These are phyloP conservation scores for Leishmania aethiopica DNA, from an alignment of 208 protist species.

Conservation along the genomic window DNA sequence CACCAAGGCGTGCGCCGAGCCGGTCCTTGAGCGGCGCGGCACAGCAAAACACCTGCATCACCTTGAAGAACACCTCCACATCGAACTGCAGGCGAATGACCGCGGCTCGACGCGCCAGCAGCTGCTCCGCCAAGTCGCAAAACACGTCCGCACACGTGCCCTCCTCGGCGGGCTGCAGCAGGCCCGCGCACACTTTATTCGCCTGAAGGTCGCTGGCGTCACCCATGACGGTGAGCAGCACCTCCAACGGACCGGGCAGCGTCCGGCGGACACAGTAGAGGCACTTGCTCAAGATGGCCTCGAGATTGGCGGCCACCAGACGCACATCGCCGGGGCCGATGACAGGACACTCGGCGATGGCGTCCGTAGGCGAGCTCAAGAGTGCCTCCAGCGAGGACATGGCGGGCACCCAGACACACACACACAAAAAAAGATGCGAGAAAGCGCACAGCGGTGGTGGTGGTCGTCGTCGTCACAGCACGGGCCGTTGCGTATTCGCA, in stretches of 20 bases:
- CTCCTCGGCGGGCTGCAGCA: conserved; percentile 44
- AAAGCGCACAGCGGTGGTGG: not conserved
- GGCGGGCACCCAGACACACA: not conserved
- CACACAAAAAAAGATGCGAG: not conserved
- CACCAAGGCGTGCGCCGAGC: conserved; percentile 42
- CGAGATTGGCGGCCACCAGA: conserved; percentile 42
- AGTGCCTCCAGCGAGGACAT: conserved; percentile 55
- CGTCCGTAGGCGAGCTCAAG: conserved; percentile 52
- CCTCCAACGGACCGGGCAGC: conserved; percentile 47
- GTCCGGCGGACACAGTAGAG: conserved; percentile 62
- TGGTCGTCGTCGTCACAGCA: not conserved
- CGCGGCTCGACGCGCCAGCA: conserved; percentile 42
- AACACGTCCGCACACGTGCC: conserved; percentile 53
- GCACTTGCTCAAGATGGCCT: conserved; percentile 64
- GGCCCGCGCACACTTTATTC: conserved; percentile 29
- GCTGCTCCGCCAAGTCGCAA: conserved; percentile 34
- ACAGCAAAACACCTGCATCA: conserved; percentile 62
- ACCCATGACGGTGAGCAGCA: conserved; percentile 52
- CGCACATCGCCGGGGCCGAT: conserved; percentile 39
- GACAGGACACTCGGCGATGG: conserved; percentile 39
- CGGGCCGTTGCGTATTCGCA: not conserved
- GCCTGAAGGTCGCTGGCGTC: conserved; percentile 37
- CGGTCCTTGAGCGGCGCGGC: conserved; percentile 54
- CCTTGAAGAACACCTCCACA: conserved; percentile 65
- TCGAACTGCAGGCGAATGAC: conserved; percentile 53